Evolutionary conservation across 1,284 basidiomycete genomes (phyloP).

Genomic region (Cystobasidium pallidum): DNA sequence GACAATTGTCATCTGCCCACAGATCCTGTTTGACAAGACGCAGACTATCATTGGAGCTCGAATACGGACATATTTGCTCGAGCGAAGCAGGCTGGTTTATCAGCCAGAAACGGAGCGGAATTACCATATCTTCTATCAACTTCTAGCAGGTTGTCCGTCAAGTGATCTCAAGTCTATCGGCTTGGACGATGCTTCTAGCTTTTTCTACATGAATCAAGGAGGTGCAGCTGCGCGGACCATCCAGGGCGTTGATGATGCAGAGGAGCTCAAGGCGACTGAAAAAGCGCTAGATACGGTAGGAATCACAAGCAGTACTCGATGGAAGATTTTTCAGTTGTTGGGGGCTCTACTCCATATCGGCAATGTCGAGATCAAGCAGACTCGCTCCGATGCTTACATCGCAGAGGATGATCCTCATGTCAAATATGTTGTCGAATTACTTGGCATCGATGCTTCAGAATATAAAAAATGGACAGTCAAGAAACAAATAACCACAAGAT

Average conservation of each 20-base stretch:
- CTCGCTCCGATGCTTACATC: conserved; percentile 80
- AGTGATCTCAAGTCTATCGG: conserved; percentile 95
- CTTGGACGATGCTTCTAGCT: conserved; percentile 81
- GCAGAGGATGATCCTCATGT: conserved; percentile 84
- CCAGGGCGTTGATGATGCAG: conserved; percentile 87
- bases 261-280: conserved; percentile 92
- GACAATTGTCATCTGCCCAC: conserved; percentile 1
- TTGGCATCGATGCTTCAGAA: conserved; percentile 87
- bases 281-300: conserved; percentile 95
- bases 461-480: conserved; percentile 99
- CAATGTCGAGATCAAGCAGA: conserved; percentile 85
- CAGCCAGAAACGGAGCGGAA: conserved; percentile 96
- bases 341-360: conserved; percentile 94
- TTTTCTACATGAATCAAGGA: conserved; percentile 91
- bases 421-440: conserved; percentile 78
- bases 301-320: conserved; percentile 94
- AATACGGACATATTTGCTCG: conserved; percentile 95
- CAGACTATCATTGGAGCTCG: conserved; percentile 97
- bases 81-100: conserved; percentile 95
- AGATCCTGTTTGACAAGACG: conserved; percentile 93
- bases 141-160: conserved; percentile 92
- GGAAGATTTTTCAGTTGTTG: conserved; percentile 94
- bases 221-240: conserved; percentile 83
- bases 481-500: conserved; percentile 92
- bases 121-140: conserved; percentile 99